Base-by-base conservation (phyloP, 1,139 yeast species). In the Diutina scorzettiae region DNA sequence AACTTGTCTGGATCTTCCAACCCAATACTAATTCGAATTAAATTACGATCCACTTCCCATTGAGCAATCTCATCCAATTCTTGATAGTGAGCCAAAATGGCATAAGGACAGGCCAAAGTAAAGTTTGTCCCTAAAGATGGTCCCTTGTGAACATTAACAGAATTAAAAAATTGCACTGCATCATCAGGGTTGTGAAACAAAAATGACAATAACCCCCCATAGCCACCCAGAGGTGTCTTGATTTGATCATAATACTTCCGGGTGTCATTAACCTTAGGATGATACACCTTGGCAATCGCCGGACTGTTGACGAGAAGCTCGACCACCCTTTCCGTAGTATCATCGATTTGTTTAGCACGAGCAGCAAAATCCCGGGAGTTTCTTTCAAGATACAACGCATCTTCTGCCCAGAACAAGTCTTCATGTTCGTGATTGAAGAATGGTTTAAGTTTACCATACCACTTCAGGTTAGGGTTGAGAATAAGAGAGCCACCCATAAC, bases 101-200 rank as follows among this genome's bases (percentile, higher is more conserved):
- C 75, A 59, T 91, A 91, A 7, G 97, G 97, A 55, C 95, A 86
- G 4, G 86, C 89, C 52, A 89, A 67, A 0, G 97, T 86, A 63
- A 87, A 86, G 59, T 86, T 91, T 0, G 97, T 87, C 4, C 97
- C 97, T 51, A 91, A 69, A 16, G 95, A 83, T 3, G 97, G 97
- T 2, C 97, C 97, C 59, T 91, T 91, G 48, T 91, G 85, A 45
- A 89, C 64, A 41, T 73, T 68, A 41, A 84, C 73, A 3, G 77
- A 69, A 58, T 91, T 83, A 63, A 82, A 91, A 56, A 91, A 91
- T 24, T 64, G 66, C 37, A 71, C 69, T 0, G 96, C 95, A 50
- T 76, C 78, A 11, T 66, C 63, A 8, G 82, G 78, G 8, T 78
- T 69, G 43, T 77, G 63, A 61, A 91, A 86, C 8, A 83, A 72